Base-by-base conservation (phyloP, 768 basidiomycete species). In the Podaxis carcinomalis region DNA sequence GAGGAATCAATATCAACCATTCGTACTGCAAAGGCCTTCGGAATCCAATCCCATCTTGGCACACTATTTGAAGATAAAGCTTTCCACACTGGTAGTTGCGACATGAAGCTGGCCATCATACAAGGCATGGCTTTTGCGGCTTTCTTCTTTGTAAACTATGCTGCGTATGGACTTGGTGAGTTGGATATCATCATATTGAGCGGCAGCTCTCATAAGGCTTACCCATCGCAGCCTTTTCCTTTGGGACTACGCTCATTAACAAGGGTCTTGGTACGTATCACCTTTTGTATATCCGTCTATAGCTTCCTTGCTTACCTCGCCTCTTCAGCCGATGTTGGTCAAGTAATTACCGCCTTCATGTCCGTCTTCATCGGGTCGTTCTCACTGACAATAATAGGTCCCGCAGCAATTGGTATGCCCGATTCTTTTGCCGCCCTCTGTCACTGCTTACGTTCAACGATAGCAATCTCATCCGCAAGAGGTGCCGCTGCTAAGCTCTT, bases 1-100 rank as follows among this genome's bases (percentile, higher is more conserved):
- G 93, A 95, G 71, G 93, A 95, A 72, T 89, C 90, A 68, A 89
- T 95, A 62, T 87, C 89, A 1, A 87, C 87, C 37, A 77, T 95
- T 56, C 84, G 93, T 10, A 92, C 90, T 0, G 83, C 90, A 1
- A 89, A 93, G 55, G 92, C 93, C 0, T 95, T 95, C 64, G 90
- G 89, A 35, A 87, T 83, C 0, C 88, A 91, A 73, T 70, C 67
- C 6, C 78, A 76, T 32, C 76, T 95, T 40, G 66, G 81, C 1
- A 62, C 63, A 6, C 70, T 89, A 16, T 95, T 93, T 69, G 81
- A 90, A 66, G 64, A 49, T 1, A 78, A 83, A 58, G 79, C 91
- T 61, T 68, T 75, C 25, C 65, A 74, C 61, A 79, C 88, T 5
- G 73, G 75, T 25, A 54, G 56, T 1, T 72, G 77, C 6, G 83